phyloP scores from a whole-genome alignment of 108 stramenopile species.

The Schizochytrium sp. region DNA sequence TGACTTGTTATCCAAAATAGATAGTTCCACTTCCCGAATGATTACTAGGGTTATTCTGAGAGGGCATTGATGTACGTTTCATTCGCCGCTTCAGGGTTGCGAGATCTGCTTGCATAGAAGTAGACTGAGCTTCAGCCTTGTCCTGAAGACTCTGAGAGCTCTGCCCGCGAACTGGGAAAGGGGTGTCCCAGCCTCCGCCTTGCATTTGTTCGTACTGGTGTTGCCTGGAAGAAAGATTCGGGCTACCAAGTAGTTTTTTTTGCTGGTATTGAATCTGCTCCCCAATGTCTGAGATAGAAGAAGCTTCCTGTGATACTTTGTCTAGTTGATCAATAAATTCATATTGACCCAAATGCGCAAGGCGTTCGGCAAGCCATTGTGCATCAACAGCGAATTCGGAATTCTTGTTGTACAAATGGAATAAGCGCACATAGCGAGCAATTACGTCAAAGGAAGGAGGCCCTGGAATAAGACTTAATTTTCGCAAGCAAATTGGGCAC shows the following conservation, averaged over 20 bases:
- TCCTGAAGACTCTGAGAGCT: not conserved
- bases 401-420: not conserved
- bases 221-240: too few species aligned
- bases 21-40: not conserved
- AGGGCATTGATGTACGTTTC: not conserved
- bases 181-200: not conserved
- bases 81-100: not conserved
- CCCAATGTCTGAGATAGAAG: not conserved
- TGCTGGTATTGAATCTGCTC: not conserved
- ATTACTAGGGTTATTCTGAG: not conserved
- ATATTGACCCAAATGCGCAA: slow-evolving; percentile 9
- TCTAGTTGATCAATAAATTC: slow-evolving; percentile 8
- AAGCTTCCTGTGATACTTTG: not conserved
- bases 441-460: not conserved
- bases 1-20: slow-evolving; percentile 19
- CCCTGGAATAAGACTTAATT: slow-evolving; percentile 12
- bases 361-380: slow-evolving; percentile 47
- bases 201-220: not conserved
- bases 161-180: not conserved
- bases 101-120: slow-evolving; percentile 1
- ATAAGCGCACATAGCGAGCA: not conserved
- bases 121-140: not conserved
- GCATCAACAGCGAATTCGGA: not conserved
- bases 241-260: not conserved
- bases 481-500: slow-evolving; percentile 39